Percentiles rank a stretch among this genome's conserved stretches.
Evolutionary conservation across 345 rosid species (phyloP).

Genomic region (Moringa oleifera): DNA sequence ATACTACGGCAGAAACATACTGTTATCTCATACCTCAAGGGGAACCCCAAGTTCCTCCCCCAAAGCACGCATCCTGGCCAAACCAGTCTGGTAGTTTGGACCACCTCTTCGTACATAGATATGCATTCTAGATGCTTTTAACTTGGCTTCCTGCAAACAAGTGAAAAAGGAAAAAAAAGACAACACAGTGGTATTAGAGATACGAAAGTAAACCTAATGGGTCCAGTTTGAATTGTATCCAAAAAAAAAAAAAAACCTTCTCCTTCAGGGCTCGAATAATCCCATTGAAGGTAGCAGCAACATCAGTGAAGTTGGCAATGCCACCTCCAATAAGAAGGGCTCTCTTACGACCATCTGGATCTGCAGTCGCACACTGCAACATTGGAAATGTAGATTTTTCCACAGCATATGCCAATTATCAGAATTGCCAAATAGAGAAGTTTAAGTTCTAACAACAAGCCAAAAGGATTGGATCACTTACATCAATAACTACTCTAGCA

Average conservation of each 20-base stretch:
- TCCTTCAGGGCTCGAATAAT: slow-evolving; percentile 87
- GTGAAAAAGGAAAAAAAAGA: background rate
- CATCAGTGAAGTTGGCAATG: slow-evolving; percentile 95
- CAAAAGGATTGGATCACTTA: slow-evolving; percentile 32
- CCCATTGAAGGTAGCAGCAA: slow-evolving; percentile 92
- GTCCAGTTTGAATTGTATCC: background rate
- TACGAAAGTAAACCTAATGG: background rate
- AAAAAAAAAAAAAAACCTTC: slow-evolving; percentile 42
- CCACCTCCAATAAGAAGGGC: slow-evolving; percentile 97
- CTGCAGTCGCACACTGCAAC: slow-evolving; percentile 81
- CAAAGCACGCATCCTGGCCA: slow-evolving; percentile 74
- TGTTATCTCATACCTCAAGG: slow-evolving; percentile 51
- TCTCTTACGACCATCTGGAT: slow-evolving; percentile 91
- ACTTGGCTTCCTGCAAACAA: slow-evolving; percentile 58
- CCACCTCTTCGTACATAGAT: slow-evolving; percentile 94
- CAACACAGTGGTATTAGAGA: background rate
- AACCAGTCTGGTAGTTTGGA: slow-evolving; percentile 87
- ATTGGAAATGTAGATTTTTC: background rate
- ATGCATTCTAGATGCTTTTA: slow-evolving; percentile 93
- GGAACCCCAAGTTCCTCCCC: slow-evolving; percentile 88
- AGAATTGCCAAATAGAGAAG: background rate
- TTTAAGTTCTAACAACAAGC: background rate
- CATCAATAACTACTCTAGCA: slow-evolving; percentile 96
- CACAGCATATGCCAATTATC: background rate
- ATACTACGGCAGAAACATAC: background rate